phyloP scores from a whole-genome alignment of 192 early-diverging fungal genomes.

The Backusella psychrophila region DNA sequence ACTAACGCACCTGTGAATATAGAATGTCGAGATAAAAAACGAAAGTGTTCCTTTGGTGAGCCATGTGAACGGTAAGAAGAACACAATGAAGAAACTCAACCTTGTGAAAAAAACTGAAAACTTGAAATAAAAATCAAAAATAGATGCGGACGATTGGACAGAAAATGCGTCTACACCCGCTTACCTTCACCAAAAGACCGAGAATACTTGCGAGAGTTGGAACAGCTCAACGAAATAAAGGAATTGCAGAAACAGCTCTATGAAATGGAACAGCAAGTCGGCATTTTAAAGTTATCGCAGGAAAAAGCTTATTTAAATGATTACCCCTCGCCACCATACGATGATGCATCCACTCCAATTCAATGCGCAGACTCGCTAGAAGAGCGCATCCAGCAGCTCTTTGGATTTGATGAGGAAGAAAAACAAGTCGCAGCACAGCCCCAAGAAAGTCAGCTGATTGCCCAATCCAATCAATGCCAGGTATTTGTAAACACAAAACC shows the following conservation, averaged over 20 bases:
- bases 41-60: constrained; percentile 6
- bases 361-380: not conserved
- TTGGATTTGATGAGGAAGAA: not conserved
- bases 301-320: not conserved
- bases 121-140: not conserved
- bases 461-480: not conserved
- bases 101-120: not conserved
- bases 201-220: constrained; percentile 12
- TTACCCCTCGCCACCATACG: not conserved
- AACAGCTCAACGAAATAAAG: not conserved
- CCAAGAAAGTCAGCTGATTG: not conserved
- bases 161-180: constrained; percentile 3
- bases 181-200: constrained; percentile 5
- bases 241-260: not conserved
- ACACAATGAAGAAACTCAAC: too few species aligned
- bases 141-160: constrained; percentile 2
- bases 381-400: not conserved
- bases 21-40: constrained; percentile 23
- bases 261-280: constrained; percentile 3
- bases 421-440: not conserved
- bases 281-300: not conserved
- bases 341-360: not conserved
- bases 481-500: not conserved
- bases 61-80: constrained; percentile 20
- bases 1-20: not conserved